These are phyloP conservation scores for Chytridium lagenaria DNA, from an alignment of 371 early-diverging fungal genomes.

Conservation along the genomic window DNA sequence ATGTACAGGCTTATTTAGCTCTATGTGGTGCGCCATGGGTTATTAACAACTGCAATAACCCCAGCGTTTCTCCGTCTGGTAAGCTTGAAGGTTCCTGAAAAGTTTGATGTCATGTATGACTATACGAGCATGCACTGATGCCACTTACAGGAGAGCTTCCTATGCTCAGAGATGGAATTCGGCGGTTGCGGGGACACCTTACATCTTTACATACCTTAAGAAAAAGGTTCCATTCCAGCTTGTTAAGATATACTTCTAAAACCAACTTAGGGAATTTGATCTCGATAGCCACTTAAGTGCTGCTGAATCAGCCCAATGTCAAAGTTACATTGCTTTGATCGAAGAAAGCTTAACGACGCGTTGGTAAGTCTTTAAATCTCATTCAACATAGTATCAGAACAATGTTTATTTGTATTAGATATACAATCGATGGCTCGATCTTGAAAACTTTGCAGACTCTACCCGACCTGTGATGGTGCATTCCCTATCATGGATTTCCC, in stretches of 20 bases:
- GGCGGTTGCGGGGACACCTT: constrained; percentile 42
- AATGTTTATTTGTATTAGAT: constrained; percentile 21
- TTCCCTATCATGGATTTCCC: constrained; percentile 29
- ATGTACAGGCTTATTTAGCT: constrained; percentile 40
- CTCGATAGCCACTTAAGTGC: constrained; percentile 44
- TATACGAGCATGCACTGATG: not conserved
- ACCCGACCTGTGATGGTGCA: constrained; percentile 38
- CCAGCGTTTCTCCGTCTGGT: constrained; percentile 49
- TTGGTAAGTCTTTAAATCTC: constrained; percentile 26
- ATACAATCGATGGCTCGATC: constrained; percentile 45
- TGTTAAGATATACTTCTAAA: not conserved
- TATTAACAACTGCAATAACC: constrained; percentile 42
- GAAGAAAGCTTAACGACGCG: constrained; percentile 54
- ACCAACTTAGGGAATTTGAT: constrained; percentile 39
- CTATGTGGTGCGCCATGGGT: constrained; percentile 42
- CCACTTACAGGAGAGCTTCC: constrained; percentile 47
- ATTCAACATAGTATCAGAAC: not conserved
- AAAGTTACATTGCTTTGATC: constrained; percentile 46
- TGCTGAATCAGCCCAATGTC: constrained; percentile 36
- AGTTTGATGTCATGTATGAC: no score
- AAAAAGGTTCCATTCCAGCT: constrained; percentile 29
- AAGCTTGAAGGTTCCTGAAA: no score
- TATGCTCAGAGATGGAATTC: constrained; percentile 43
- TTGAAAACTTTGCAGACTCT: constrained; percentile 39
- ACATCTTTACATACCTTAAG: constrained; percentile 45